These are phyloP conservation scores for Perkinsus chesapeaki DNA, from an alignment of 169 alveolate species.

Conservation along the genomic window DNA sequence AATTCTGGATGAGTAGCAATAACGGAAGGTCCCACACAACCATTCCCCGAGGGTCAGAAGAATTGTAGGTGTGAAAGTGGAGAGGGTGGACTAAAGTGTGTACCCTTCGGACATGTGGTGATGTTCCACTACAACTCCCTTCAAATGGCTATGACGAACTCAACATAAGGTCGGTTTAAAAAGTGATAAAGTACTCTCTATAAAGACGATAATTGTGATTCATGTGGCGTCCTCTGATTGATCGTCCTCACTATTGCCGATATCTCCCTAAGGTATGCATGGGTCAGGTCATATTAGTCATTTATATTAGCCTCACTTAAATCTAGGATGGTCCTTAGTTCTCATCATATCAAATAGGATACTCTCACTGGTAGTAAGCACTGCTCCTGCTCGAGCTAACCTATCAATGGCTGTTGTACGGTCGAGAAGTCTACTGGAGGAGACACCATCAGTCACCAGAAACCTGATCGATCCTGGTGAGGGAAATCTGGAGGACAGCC, in stretches of 20 bases:
- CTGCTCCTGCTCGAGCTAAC: not conserved
- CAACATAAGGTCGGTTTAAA: not conserved
- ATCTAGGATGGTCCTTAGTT: not conserved
- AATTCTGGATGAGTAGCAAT: no score
- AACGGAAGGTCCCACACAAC: no score
- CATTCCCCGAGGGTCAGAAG: no score
- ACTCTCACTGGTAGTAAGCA: not conserved
- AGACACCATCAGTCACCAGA: not conserved
- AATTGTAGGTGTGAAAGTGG: no score
- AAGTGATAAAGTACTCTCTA: not conserved
- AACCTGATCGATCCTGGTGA: not conserved
- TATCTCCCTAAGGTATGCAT: not conserved
- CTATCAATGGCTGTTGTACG: not conserved
- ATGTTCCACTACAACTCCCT: not conserved
- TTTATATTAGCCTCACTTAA: not conserved
- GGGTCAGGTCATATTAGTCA: not conserved
- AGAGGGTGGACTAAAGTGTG: no score
- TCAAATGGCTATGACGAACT: no score
- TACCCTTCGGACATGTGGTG: no score
- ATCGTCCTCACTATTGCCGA: not conserved
- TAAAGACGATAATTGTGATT: not conserved
- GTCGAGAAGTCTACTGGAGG: not conserved
- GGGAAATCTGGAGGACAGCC: not conserved
- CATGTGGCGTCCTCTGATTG: not conserved
- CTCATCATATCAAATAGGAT: not conserved